Conservation (phyloP, 31 red algal species). For the Endocladia muricata region DNA sequence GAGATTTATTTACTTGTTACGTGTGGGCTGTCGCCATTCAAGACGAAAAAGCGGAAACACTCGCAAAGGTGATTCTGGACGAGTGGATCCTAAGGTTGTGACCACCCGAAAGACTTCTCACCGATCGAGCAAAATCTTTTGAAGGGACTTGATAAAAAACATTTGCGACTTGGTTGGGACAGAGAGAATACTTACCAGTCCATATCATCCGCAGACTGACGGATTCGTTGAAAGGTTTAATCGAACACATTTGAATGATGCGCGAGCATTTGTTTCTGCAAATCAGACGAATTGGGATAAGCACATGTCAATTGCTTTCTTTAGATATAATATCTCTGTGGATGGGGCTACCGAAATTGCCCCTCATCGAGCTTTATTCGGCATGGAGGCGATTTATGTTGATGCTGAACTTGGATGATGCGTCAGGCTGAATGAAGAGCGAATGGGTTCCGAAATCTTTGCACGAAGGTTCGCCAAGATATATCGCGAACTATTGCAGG, state of each 20-base stretch:
- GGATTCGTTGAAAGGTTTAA: constrained; percentile 12
- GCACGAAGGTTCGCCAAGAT: too few relatives aligned
- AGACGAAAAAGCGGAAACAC: constrained; percentile 1
- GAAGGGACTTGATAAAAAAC: background rate
- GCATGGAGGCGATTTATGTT: constrained; percentile 3
- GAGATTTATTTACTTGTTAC: background rate
- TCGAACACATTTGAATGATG: background rate
- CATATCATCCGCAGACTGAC: background rate
- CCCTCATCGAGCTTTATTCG: constrained; percentile 14
- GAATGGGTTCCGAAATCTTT: too few relatives aligned
- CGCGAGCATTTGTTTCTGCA: background rate
- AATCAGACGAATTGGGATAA: background rate
- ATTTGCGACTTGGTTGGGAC: background rate
- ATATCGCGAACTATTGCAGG: too few relatives aligned
- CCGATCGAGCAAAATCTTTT: background rate
- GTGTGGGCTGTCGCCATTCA: background rate
- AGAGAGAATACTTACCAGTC: background rate
- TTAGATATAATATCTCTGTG: constrained; percentile 11
- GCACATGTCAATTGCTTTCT: background rate
- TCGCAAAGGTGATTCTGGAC: background rate
- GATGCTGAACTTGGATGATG: background rate
- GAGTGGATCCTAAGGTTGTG: background rate
- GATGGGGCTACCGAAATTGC: background rate
- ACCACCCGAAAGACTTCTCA: constrained; percentile 8
- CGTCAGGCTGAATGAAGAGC: too few relatives aligned